Evolutionary conservation across 2,329 filamentous ascomycete genomes (phyloP), one percentile per base, ranked within the genome.

Genomic region (Ceratocystis cacaofunesta): DNA sequence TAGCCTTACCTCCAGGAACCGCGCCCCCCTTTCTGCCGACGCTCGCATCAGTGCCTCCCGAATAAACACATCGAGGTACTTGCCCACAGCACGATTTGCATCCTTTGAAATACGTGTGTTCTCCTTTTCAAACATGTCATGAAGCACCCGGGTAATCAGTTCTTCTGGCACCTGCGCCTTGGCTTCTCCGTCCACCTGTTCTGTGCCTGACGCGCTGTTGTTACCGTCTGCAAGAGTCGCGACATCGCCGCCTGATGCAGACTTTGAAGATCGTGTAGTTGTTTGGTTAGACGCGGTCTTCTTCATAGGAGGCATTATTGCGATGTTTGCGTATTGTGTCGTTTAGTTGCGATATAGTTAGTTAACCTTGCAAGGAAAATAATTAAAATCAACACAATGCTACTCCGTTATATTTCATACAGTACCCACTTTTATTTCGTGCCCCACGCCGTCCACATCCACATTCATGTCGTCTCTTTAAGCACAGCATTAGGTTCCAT

Each of bases 31-130:
- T 78, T 90, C 88, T 67, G 85, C 84, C 8, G 85, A 83, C 48
- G 89, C 86, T 72, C 92, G 77, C 17, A 90, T 90, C 72, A 97
- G 85, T 0, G 90, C 90, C 77, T 97, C 92, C 68, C 88, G 82
- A 64, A 96, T 88, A 76, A 96, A 97, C 0, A 92, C 84, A 74
- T 96, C 90, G 75, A 96, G 82, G 73, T 97, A 97, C 76, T 87
- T 90, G 15, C 85, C 87, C 67, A 92, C 82, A 1, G 91, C 83
- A 5, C 78, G 80, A 73, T 92, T 89, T 3, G 90, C 90, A 71
- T 91, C 88, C 70, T 84, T 86, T 6, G 86, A 85, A 69, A 96
- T 85, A 69, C 87, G 81, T 28, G 88, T 92, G 65, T 82, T 81
- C 61, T 87, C 82, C 68, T 82, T 80, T 70, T 87, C 79, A 72